These are phyloP conservation scores for Chytridium lagenaria DNA, from an alignment of 371 early-diverging fungal genomes.

Conservation along the genomic window DNA sequence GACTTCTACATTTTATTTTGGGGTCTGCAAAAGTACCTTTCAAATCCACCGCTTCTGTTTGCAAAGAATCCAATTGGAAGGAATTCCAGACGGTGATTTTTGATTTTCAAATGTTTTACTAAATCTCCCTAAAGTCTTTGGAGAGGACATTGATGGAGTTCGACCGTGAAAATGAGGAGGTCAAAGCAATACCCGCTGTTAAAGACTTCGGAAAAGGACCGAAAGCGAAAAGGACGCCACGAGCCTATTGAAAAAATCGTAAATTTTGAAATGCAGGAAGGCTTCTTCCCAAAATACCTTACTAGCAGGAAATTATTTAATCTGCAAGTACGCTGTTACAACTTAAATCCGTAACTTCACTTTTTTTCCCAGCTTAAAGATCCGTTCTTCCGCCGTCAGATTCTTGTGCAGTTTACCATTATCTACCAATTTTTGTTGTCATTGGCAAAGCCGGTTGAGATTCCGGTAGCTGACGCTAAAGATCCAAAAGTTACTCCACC, in stretches of 20 bases:
- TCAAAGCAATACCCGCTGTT: too few species aligned
- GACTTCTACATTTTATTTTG: slow-evolving; percentile 56
- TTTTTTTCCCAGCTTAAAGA: slow-evolving; percentile 66
- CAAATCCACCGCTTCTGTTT: slow-evolving; percentile 45
- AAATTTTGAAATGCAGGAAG: too few species aligned
- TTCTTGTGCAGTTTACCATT: slow-evolving; percentile 79
- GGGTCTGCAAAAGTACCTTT: slow-evolving; percentile 57
- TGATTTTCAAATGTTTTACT: background rate
- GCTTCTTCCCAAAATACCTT: slow-evolving; percentile 76
- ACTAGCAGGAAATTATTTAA: slow-evolving; percentile 74
- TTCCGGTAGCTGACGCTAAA: background rate
- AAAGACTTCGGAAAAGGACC: too few species aligned
- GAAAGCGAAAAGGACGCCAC: too few species aligned
- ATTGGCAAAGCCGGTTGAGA: too few species aligned
- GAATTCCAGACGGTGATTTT: background rate
- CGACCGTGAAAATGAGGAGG: background rate
- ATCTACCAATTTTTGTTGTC: slow-evolving; percentile 62
- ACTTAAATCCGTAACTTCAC: slow-evolving; percentile 73
- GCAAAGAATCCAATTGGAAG: background rate
- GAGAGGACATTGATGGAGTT: background rate
- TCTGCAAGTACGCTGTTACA: slow-evolving; percentile 65
- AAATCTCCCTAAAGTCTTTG: background rate
- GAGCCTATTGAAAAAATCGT: too few species aligned
- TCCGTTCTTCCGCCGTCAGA: slow-evolving; percentile 73
- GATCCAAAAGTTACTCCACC: slow-evolving; percentile 22